A percentile compares a stretch with the other conserved stretches of the same genome.
Conservation (phyloP, 805 yeast species). For the Priceomyces medius region DNA sequence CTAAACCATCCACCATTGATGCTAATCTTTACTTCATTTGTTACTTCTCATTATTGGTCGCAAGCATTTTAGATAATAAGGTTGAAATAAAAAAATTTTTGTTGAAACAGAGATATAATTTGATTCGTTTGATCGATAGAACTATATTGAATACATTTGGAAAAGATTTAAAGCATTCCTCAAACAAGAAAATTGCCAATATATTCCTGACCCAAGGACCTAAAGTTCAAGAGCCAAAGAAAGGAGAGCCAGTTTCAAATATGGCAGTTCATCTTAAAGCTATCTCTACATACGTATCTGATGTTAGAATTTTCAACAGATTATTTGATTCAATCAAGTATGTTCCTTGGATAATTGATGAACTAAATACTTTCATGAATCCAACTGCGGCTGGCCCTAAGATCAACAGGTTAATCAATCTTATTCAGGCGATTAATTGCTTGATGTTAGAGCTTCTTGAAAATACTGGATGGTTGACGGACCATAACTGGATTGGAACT, state of each 20-base stretch:
- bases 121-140: conserved; percentile 17
- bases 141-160: conserved; percentile 7
- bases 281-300: conserved; percentile 38
- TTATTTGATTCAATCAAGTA: conserved; percentile 41
- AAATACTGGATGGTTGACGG: conserved; percentile 47
- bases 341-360: conserved; percentile 46
- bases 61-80: conserved; percentile 38
- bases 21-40: conserved; percentile 41
- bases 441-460: conserved; percentile 40
- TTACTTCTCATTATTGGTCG: conserved; percentile 38
- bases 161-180: conserved; percentile 15
- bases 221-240: conserved; percentile 1
- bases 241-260: conserved; percentile 12
- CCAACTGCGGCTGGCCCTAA: conserved; percentile 25
- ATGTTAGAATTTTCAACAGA: conserved; percentile 42
- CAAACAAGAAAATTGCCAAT: conserved; percentile 14
- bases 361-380: conserved; percentile 27
- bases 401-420: conserved; percentile 33
- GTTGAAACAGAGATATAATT: conserved; percentile 22
- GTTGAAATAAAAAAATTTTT: conserved; percentile 30
- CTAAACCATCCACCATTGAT: conserved; percentile 35
- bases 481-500: conserved; percentile 46
- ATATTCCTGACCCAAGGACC: conserved; percentile 6
- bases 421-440: conserved; percentile 41
- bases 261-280: conserved; percentile 36